A percentile compares a stretch with the other conserved stretches of the same genome.
These are phyloP conservation scores for Gryganskiella cystojenkinii DNA, from an alignment of 192 early-diverging fungal species.

Conservation along the genomic window DNA sequence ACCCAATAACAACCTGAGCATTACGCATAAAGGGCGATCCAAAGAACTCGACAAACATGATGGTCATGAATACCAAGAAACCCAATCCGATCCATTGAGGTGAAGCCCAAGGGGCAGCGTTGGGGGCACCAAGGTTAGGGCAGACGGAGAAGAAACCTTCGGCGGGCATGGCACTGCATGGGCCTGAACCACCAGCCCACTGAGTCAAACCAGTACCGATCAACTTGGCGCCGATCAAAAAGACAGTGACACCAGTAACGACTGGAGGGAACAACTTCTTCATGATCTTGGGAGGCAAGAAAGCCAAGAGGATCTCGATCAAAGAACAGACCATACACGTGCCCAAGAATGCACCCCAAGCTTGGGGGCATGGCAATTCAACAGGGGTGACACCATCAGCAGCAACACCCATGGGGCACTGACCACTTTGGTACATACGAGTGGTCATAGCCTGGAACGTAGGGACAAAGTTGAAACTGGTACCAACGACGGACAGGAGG, in stretches of 20 bases:
- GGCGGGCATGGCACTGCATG: constrained; percentile 58
- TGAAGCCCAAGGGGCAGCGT: constrained; percentile 63
- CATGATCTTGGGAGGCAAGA: constrained; percentile 60
- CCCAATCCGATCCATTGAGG: constrained; percentile 62
- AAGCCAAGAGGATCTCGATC: constrained; percentile 58
- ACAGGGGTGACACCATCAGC: constrained; percentile 55
- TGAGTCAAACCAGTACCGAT: constrained; percentile 60
- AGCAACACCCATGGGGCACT: constrained; percentile 55
- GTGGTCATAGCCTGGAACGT: constrained; percentile 61
- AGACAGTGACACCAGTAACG: constrained; percentile 59
- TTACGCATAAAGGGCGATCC: constrained; percentile 67
- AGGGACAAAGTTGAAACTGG: constrained; percentile 62
- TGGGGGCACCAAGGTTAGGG: constrained; percentile 59
- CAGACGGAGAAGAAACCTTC: constrained; percentile 62
- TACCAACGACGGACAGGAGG: constrained; percentile 60
- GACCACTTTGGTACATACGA: constrained; percentile 63
- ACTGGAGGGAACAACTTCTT: constrained; percentile 60
- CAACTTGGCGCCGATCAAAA: constrained; percentile 62
- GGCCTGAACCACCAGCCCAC: constrained; percentile 65
- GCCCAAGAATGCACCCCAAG: constrained; percentile 65
- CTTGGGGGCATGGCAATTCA: constrained; percentile 59
- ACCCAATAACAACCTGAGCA: constrained; percentile 59
- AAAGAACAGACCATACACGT: constrained; percentile 63
- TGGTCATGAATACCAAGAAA: constrained; percentile 61
- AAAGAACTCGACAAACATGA: constrained; percentile 62